Percentiles rank a stretch among this genome's conserved stretches.
Conservation (phyloP, 2,329 filamentous ascomycete species). For the Apiospora arundinis region DNA sequence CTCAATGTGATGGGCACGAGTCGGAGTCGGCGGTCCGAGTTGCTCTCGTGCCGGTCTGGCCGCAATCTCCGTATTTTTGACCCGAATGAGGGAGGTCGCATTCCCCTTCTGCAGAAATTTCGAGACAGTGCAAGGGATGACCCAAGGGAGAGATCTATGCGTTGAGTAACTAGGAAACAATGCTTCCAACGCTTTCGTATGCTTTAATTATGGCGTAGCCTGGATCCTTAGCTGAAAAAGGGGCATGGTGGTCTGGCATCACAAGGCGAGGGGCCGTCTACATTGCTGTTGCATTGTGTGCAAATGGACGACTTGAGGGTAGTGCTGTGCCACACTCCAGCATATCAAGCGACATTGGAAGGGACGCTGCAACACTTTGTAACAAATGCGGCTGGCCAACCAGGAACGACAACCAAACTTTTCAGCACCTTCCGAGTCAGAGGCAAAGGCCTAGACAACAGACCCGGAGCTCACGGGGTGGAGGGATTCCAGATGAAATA, state of each 20-base stretch:
- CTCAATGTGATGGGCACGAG: background rate
- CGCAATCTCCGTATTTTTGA: background rate
- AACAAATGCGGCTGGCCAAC: background rate
- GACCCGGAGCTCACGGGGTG: too few relatives aligned
- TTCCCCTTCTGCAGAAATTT: background rate
- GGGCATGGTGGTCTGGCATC: too few relatives aligned
- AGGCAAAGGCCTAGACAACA: background rate
- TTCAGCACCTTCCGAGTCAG: background rate
- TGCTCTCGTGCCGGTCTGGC: background rate
- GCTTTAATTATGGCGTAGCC: too few relatives aligned
- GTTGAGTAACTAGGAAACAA: too few relatives aligned
- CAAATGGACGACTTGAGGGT: background rate
- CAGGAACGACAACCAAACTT: background rate
- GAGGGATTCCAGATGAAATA: too few relatives aligned
- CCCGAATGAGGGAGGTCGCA: background rate
- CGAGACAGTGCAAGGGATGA: too few relatives aligned
- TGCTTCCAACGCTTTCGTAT: too few relatives aligned
- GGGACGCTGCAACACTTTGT: background rate
- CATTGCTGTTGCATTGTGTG: background rate
- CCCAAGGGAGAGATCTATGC: too few relatives aligned
- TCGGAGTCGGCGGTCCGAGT: background rate
- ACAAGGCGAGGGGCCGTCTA: background rate
- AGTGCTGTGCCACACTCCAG: background rate
- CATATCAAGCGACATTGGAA: slow-evolving; percentile 10
- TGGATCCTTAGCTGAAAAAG: background rate